Evolutionary conservation across 176 grass and related monocot genomes (phyloP).

Genomic region (Oryza longistaminata): DNA sequence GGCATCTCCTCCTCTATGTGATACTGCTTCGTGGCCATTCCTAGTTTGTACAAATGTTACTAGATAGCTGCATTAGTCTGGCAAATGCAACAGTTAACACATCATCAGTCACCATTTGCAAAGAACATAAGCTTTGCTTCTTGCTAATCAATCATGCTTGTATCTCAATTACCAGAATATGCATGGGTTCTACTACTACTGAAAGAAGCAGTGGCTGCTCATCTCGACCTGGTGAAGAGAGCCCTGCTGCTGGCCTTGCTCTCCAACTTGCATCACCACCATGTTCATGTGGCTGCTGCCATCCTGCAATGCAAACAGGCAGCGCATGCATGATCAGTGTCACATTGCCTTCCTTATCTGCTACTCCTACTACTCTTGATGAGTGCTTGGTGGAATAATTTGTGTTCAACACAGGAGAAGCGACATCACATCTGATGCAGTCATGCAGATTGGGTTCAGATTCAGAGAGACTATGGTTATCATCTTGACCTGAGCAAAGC

Average conservation of each 20-base stretch:
- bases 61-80: neutral
- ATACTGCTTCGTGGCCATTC: neutral
- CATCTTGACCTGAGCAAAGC: conserved; percentile 35
- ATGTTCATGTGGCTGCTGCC: neutral
- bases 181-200: neutral
- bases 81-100: neutral
- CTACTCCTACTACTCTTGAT: neutral
- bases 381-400: conserved; percentile 15
- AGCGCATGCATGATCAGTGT: neutral
- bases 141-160: neutral
- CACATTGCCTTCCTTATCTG: neutral
- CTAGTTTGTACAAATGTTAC: neutral
- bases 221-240: neutral
- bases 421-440: neutral
- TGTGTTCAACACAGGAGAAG: neutral
- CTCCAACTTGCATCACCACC: neutral
- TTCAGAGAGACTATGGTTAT: conserved; percentile 2
- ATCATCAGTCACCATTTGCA: neutral
- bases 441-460: neutral
- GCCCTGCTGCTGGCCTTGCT: neutral
- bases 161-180: neutral
- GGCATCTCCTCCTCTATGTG: neutral
- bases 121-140: neutral
- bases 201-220: conserved; percentile 19
- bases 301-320: conserved; percentile 16